Evolutionary conservation across 2,329 filamentous ascomycete species (phyloP), one percentile per base, ranked within the genome.

Genomic region (Stenocarpella maydis): DNA sequence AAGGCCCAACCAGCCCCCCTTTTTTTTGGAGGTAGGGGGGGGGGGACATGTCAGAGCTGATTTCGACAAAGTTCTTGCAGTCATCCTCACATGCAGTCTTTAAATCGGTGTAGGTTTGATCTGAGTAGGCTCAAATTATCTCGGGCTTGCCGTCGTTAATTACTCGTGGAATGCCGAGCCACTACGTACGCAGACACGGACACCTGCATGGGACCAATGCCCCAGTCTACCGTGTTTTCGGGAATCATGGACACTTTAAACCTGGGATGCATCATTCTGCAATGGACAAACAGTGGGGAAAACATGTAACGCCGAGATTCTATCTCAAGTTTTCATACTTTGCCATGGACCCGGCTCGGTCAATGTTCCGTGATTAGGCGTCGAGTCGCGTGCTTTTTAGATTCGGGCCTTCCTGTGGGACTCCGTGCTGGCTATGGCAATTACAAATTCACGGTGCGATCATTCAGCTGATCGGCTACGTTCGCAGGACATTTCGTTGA

Each of bases 261-360:
- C 41, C 41, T 58, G 17, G n/a, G 10, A 34, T 34, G 24, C 17
- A 17, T 19, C 34, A 17, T 45, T 5, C 41, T 61, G 58, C 26
- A 61, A 34, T 28, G 19, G 26, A 26, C 24, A 61, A 61, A 34
- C 26, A 34, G 41, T 34, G 41, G 58, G 41, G 41, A 28, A 8
- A 47, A 17, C 41, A 45, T 45, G 41, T 47, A 45, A 61, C 58
- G 58, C 58, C 58, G 39, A 61, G 58, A 61, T 24, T 61, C 41
- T 8, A 47, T 61, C 26, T 61, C 26, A 26, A 61, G 17, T 61
- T 9, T 21, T 8, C 26, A 45, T 34, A 24, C 41, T 43, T 61
- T 34, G 34, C 19, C 21, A 47, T 26, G 8, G 31, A 21, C 19
- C 39, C 58, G 58, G 41, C 58, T 47, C 41, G 41, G 58, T 31